phyloP scores from a whole-genome alignment of 306 rosid species.

The Castanospermum australe region DNA sequence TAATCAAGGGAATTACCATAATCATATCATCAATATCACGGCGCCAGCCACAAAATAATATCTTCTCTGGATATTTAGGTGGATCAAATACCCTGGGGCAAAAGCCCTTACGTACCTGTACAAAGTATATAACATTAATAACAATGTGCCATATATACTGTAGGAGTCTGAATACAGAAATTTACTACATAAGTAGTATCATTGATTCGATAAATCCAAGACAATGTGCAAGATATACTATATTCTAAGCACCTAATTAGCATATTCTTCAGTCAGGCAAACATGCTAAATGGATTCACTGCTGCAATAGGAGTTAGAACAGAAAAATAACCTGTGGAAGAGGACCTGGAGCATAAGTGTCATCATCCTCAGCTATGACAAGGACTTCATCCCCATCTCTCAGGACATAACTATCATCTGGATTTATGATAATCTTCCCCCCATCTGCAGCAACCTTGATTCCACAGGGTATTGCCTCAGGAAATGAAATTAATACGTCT shows the following conservation, averaged over 20 bases:
- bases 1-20: conserved; percentile 58
- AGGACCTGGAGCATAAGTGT: conserved; percentile 83
- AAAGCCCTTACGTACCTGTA: conserved; percentile 58
- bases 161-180: neutral
- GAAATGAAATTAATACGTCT: conserved; percentile 81
- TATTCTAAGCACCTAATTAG: conserved; percentile 12
- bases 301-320: conserved; percentile 24
- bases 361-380: conserved; percentile 98
- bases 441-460: conserved; percentile 84
- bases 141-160: neutral
- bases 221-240: conserved; percentile 16
- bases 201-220: conserved; percentile 22
- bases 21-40: conserved; percentile 99
- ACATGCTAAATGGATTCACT: conserved; percentile 4
- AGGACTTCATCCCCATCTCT: conserved; percentile 92
- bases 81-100: conserved; percentile 63
- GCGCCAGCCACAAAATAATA: conserved; percentile 98
- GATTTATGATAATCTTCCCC: conserved; percentile 83
- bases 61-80: conserved; percentile 89
- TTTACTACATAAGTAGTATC: neutral
- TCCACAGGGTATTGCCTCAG: conserved; percentile 97
- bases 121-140: conserved; percentile 33
- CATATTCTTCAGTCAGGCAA: conserved; percentile 3
- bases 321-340: conserved; percentile 75
- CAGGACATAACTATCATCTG: conserved; percentile 77